A percentile compares a stretch with the other conserved stretches of the same genome.
Conservation (phyloP, 345 rosid species). For the Chamaenerion angustifolium region DNA sequence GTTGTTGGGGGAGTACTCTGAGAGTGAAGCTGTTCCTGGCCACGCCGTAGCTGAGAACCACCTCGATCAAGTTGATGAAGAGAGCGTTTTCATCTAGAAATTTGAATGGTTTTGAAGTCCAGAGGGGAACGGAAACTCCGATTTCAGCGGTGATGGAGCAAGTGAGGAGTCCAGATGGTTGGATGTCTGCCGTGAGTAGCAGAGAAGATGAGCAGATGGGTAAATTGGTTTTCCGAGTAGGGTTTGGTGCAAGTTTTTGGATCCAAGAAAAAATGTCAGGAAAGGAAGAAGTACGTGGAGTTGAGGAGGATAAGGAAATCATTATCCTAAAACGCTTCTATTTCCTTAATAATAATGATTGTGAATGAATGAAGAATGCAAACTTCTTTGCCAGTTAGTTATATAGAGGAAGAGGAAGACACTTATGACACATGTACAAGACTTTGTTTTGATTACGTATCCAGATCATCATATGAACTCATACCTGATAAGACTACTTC, state of each 20-base stretch:
- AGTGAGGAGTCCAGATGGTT: conserved; percentile 9
- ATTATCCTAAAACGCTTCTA: not conserved
- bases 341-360: no score
- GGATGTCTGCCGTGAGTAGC: not conserved
- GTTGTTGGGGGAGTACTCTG: conserved; percentile 12
- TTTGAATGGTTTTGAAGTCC: conserved; percentile 46
- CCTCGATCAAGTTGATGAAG: conserved; percentile 39
- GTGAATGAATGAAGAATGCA: no score
- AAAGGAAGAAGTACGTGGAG: not conserved
- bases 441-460: no score
- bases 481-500: no score
- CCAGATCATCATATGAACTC: no score
- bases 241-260: conserved; percentile 2
- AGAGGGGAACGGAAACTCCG: conserved; percentile 37
- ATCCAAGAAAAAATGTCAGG: conserved; percentile 1
- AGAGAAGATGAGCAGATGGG: conserved; percentile 21
- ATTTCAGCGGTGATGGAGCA: conserved; percentile 42
- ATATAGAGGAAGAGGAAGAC: no score
- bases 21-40: conserved; percentile 14
- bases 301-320: no score
- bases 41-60: conserved; percentile 39
- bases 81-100: conserved; percentile 2
- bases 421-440: no score
- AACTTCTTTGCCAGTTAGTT: no score
- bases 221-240: not conserved